These are phyloP conservation scores for Ogataea paradorogensis DNA, from an alignment of 805 yeast genomes.

Conservation along the genomic window DNA sequence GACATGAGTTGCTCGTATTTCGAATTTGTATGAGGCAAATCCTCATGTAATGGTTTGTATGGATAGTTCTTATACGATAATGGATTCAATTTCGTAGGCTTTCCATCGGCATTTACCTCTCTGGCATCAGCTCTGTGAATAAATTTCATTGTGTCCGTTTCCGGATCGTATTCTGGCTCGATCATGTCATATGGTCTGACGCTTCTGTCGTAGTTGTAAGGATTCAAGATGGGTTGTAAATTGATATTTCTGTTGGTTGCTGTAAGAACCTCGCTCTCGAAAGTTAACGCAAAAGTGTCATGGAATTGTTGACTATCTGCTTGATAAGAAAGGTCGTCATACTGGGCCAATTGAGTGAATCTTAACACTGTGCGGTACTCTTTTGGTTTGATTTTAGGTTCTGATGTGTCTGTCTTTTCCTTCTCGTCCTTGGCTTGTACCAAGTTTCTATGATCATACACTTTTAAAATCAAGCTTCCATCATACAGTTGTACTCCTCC, in stretches of 20 bases:
- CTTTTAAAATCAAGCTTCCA: slow-evolving; percentile 82
- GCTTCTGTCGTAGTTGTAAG: slow-evolving; percentile 49
- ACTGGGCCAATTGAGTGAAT: slow-evolving; percentile 77
- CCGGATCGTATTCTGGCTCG: slow-evolving; percentile 38
- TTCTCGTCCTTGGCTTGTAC: slow-evolving; percentile 18
- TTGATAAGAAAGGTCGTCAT: slow-evolving; percentile 80
- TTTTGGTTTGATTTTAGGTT: slow-evolving; percentile 50
- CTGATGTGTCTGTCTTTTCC: background rate
- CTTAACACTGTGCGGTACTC: slow-evolving; percentile 73
- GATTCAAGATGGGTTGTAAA: slow-evolving; percentile 70
- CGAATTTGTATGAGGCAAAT: slow-evolving; percentile 68
- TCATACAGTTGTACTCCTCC: slow-evolving; percentile 83
- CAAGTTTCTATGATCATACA: slow-evolving; percentile 76
- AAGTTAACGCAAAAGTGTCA: slow-evolving; percentile 71
- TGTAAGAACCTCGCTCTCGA: slow-evolving; percentile 85
- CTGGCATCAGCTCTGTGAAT: slow-evolving; percentile 40
- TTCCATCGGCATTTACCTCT: slow-evolving; percentile 16
- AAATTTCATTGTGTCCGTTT: slow-evolving; percentile 32
- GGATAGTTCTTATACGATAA: slow-evolving; percentile 26
- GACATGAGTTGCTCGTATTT: slow-evolving; percentile 92
- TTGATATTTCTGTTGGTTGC: slow-evolving; percentile 76
- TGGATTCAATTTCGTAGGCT: background rate
- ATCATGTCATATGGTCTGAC: slow-evolving; percentile 44
- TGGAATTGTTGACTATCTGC: slow-evolving; percentile 78
- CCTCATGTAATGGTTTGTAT: slow-evolving; percentile 55